Evolutionary conservation across 2,329 filamentous ascomycete genomes (phyloP).

Genomic region (Alternaria panax): DNA sequence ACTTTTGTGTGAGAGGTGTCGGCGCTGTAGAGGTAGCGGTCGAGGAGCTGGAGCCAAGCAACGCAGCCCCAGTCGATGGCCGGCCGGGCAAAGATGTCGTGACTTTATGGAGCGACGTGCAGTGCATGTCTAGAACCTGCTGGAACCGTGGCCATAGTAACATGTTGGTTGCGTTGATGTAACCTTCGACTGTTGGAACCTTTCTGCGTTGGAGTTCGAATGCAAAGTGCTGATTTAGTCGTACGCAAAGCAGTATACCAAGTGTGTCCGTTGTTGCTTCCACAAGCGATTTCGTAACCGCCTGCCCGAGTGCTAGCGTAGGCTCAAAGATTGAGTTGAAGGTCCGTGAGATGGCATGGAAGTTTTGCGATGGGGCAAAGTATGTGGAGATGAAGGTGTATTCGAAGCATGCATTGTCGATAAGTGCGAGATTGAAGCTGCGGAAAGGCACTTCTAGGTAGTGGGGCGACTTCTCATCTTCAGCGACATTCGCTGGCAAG

Average conservation of each 20-base stretch:
- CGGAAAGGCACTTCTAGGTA: conserved; percentile 91
- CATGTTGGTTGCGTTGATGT: conserved; percentile 96
- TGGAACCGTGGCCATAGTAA: conserved; percentile 96
- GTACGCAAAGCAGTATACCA: conserved; percentile 87
- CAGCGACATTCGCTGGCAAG: conserved; percentile 85
- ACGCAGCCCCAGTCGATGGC: conserved; percentile 43
- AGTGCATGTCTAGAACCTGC: conserved; percentile 90
- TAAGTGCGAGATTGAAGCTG: conserved; percentile 90
- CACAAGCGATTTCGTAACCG: conserved; percentile 77
- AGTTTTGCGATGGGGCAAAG: conserved; percentile 80
- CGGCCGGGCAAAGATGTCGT: conserved; percentile 53
- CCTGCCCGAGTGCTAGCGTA: conserved; percentile 83
- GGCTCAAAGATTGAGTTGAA: conserved; percentile 90
- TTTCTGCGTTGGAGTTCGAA: conserved; percentile 93
- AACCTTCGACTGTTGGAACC: conserved; percentile 85
- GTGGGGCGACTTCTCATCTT: conserved; percentile 85
- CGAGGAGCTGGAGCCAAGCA: conserved; percentile 51
- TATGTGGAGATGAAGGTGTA: conserved; percentile 93
- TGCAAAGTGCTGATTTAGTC: conserved; percentile 90
- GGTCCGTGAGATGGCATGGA: conserved; percentile 78
- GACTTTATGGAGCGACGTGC: conserved; percentile 77
- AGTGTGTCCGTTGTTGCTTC: conserved; percentile 82
- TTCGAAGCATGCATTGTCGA: conserved; percentile 93
- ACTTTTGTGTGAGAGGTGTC: conserved; percentile 92
- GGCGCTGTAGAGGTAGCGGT: conserved; percentile 75